Conservation (phyloP, 1,284 basidiomycete genomes). For the Sporisorium exsertum region DNA sequence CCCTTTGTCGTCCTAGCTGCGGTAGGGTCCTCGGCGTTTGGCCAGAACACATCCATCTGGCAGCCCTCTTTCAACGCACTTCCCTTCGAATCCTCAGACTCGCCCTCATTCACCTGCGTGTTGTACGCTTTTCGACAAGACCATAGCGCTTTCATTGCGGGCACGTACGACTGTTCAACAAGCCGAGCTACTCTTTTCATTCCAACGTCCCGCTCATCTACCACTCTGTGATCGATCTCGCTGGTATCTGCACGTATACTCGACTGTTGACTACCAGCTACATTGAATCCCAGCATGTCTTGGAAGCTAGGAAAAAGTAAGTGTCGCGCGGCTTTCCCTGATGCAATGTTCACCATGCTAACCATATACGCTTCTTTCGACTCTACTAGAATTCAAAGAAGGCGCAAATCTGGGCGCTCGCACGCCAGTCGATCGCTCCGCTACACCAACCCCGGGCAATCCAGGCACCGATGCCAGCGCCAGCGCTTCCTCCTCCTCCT, state of each 20-base stretch:
- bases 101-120: no score
- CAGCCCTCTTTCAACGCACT: neutral
- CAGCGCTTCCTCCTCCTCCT: conserved; percentile 30
- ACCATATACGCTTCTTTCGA: neutral
- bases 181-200: neutral
- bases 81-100: neutral
- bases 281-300: conserved; percentile 34
- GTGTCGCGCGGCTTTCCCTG: conserved; percentile 21
- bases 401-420: conserved; percentile 55
- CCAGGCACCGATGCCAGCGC: conserved; percentile 24
- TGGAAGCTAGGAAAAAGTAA: conserved; percentile 66
- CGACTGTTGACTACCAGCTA: neutral
- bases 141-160: neutral
- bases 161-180: neutral
- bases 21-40: neutral
- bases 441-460: conserved; percentile 59
- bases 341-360: neutral
- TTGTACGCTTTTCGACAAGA: neutral
- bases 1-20: neutral
- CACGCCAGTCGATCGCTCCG: conserved; percentile 58
- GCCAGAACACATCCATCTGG: neutral
- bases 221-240: neutral
- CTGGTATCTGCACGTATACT: neutral
- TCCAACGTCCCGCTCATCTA: neutral
- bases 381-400: conserved; percentile 53